Base-by-base conservation (phyloP, 2,329 filamentous ascomycete genomes). In the Spiromastix sp. region DNA sequence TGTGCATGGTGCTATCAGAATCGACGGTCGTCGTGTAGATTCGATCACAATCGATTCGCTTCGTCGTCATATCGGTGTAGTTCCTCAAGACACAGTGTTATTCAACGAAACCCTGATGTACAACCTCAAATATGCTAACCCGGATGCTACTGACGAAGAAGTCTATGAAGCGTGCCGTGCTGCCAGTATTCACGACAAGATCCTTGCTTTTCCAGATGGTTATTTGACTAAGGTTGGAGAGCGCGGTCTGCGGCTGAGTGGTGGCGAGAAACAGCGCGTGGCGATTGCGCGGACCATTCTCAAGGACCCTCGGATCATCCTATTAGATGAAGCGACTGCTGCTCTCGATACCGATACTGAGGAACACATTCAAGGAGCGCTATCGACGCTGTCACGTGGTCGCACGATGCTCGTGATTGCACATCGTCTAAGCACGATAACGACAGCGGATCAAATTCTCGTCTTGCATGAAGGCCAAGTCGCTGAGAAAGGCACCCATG, bases 71-170 rank as follows among this genome's bases (percentile, higher is more conserved):
- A 95, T 98, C 50, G 91, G 91, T 16, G 89, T 98, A 28, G 91
- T 98, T 5, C 91, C 91, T 1, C 91, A 98, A 58, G 91, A 98
- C 51, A 95, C 89, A 4, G 83, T 93, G 4, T 68, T 95, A 29
- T 95, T 95, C 71, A 94, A 94, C 56, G 87, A 94, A 57, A 81
- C 82, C 1, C 66, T 95, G 43, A 91, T 94, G 85, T 94, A 93
- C 64, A 95, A 95, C 54, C 67, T 95, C 42, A 81, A 79, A 55
- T 94, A 95, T 54, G 86, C 87, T 40, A 89, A 89, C 44, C 83
- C 84, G 28, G 60, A 72, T 18, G 85, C 81, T 8, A 82, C 81
- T 0, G 79, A 93, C 40, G 81, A 89, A 46, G 78, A 94, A 18
- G 78, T 94, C 2, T 82, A 77, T 49, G 76, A 75, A 29, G 87